phyloP scores from a whole-genome alignment of 2,329 filamentous ascomycete genomes.

The Diaporthe batatas region DNA sequence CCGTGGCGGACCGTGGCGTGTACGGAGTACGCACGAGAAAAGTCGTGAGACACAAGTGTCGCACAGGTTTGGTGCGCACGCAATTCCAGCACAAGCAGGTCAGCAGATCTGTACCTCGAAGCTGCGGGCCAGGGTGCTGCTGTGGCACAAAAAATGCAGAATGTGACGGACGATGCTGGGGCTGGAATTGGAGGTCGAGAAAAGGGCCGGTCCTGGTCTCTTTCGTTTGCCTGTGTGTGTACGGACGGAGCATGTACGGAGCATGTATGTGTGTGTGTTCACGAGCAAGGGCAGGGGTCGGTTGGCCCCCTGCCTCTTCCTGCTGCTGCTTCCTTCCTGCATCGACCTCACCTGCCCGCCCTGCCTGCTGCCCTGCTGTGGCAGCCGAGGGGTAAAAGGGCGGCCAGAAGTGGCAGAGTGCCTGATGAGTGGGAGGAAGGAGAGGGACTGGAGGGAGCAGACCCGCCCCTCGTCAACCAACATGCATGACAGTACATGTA shows the following conservation, averaged over 20 bases:
- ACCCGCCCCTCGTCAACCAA: slow-evolving; percentile 8
- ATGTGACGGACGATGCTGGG: slow-evolving; percentile 20
- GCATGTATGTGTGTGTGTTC: neutral
- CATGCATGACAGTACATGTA: slow-evolving; percentile 4
- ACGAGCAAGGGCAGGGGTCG: slow-evolving; percentile 20
- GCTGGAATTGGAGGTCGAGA: slow-evolving; percentile 18
- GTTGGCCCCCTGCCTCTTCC: slow-evolving; percentile 6
- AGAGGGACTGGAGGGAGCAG: neutral
- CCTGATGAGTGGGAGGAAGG: neutral
- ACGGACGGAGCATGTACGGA: too few species aligned
- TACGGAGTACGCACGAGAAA: slow-evolving; percentile 4
- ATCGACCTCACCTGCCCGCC: slow-evolving; percentile 16
- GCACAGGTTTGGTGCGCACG: slow-evolving; percentile 23
- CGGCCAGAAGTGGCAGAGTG: neutral
- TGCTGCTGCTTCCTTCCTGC: slow-evolving; percentile 20
- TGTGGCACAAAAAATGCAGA: slow-evolving; percentile 4
- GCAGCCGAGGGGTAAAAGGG: slow-evolving; percentile 20
- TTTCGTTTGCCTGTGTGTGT: neutral
- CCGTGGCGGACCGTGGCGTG: neutral
- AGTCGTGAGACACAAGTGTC: slow-evolving; percentile 10
- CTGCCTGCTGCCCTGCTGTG: slow-evolving; percentile 8
- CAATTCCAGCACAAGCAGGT: neutral
- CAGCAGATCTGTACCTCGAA: slow-evolving; percentile 8
- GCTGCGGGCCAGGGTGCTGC: neutral
- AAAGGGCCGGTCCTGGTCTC: slow-evolving; percentile 23